Base-by-base conservation (phyloP, 1,139 yeast species). In the Nadsonia commutata region DNA sequence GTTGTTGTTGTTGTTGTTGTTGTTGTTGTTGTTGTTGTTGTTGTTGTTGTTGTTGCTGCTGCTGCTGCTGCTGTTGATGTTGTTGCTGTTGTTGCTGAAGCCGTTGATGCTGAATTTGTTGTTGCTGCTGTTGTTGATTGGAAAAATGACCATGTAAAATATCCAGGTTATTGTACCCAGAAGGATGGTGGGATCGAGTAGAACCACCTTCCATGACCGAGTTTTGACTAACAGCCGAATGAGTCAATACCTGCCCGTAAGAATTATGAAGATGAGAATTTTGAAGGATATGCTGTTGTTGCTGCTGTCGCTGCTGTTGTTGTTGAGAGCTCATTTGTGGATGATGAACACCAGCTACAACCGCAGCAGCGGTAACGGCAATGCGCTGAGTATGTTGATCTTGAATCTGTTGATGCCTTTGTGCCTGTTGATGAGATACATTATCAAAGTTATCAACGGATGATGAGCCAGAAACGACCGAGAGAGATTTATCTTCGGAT, bases 221-320 rank as follows among this genome's bases (percentile, higher is more conserved):
- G 23, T 13, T 39, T 45, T 27, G 46, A 41, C 19, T 37, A 38
- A 17, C 33, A 31, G 13, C 38, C 37, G 37, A 39, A 40, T 18
- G 43, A 21, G 9, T 38, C 20, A 17, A 44, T n/a, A n/a, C n/a
- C n/a, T n/a, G n/a, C 16, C 33, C 33, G 16, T 27, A 27, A 9
- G 33, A 48, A 16, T 43, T 49, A 37, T 42, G 52, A 21, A 42
- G 43, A 31, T 42, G 46, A 21, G 42, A 48, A 13, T 44, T 46
- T 36, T 41, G 50, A 20, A 36, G 43, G 9, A 33, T 45, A 18
- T 41, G 45, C 38, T 44, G 46, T 7, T 39, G 43, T n/a, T 50
- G 52, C 18, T 40, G 49, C 40, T 33, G 46, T 40, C 45, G 53
- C 39, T 40, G 49, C 20, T 45, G 48, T 20, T 17, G 41, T n/a